Percentiles rank a stretch among this genome's conserved stretches.
phyloP scores from a whole-genome alignment of 176 grass and related monocot species.

The Poa annua region DNA sequence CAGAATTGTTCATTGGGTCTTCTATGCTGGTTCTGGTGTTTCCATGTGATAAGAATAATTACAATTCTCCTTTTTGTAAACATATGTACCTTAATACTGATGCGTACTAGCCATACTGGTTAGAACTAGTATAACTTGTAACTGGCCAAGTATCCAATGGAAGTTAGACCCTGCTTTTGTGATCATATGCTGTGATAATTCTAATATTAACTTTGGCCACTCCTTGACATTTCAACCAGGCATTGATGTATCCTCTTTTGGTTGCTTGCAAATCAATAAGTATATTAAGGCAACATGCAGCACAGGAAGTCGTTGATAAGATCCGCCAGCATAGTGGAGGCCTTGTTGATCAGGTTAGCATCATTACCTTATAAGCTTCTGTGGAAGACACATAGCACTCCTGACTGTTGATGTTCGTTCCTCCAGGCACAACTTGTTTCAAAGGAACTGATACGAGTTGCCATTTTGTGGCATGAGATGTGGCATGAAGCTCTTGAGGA shows the following conservation, averaged over 20 bases:
- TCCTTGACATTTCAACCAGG: conserved; percentile 53
- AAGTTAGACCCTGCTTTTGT: conserved; percentile 18
- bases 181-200: neutral
- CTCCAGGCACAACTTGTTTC: conserved; percentile 94
- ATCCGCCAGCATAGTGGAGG: conserved; percentile 92
- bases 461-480: conserved; percentile 99
- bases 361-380: conserved; percentile 17
- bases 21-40: neutral
- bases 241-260: conserved; percentile 98
- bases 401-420: conserved; percentile 36
- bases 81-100: conserved; percentile 1
- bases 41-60: conserved; percentile 1
- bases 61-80: neutral
- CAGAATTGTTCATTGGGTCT: neutral
- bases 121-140: conserved; percentile 5
- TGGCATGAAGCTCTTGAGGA: conserved; percentile 99
- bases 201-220: conserved; percentile 37
- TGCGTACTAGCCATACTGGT: neutral
- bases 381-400: conserved; percentile 19
- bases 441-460: conserved; percentile 94
- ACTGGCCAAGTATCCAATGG: neutral
- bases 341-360: conserved; percentile 90
- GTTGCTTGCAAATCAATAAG: conserved; percentile 99
- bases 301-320: conserved; percentile 94
- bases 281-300: conserved; percentile 78